A percentile compares a stretch with the other conserved stretches of the same genome.
Evolutionary conservation across 108 stramenopile species (phyloP).

Genomic region (Nitzschia sp.): DNA sequence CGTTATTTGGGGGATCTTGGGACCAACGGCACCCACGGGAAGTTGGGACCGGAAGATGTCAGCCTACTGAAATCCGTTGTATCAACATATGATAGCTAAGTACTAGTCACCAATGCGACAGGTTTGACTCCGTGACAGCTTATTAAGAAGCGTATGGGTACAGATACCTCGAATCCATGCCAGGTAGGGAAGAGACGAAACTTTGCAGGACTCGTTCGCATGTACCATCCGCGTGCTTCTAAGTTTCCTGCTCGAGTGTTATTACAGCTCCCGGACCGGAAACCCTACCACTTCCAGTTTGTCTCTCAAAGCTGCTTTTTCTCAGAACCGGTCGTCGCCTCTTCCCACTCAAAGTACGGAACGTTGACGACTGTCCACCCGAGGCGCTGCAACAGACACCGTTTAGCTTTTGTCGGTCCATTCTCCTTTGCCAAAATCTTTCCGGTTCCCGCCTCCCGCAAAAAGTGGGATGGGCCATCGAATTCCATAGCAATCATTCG

Average conservation of each 20-base stretch:
- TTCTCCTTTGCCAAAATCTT: background rate
- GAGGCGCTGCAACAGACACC: slow-evolving; percentile 4
- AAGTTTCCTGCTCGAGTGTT: no score
- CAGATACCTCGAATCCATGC: no score
- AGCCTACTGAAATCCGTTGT: slow-evolving; percentile 22
- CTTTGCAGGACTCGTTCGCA: no score
- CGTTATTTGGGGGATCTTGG: slow-evolving; percentile 16
- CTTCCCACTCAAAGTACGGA: slow-evolving; percentile 6
- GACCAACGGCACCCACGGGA: slow-evolving; percentile 23
- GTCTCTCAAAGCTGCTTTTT: background rate
- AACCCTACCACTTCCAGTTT: background rate
- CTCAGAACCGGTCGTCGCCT: background rate
- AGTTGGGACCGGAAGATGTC: slow-evolving; percentile 24
- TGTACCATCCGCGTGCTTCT: no score
- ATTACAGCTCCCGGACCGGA: no score
- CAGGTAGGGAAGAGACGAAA: no score
- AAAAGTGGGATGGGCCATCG: slow-evolving; percentile 13
- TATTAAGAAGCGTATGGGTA: no score
- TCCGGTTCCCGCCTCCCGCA: background rate
- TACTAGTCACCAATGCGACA: background rate
- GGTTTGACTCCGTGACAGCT: no score
- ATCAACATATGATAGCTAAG: slow-evolving; percentile 5
- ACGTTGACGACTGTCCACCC: slow-evolving; percentile 23
- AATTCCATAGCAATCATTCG: slow-evolving; percentile 20
- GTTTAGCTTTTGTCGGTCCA: slow-evolving; percentile 21